Evolutionary conservation across 257 asterid species (phyloP).

Genomic region (Dorcoceras hygrometricum): DNA sequence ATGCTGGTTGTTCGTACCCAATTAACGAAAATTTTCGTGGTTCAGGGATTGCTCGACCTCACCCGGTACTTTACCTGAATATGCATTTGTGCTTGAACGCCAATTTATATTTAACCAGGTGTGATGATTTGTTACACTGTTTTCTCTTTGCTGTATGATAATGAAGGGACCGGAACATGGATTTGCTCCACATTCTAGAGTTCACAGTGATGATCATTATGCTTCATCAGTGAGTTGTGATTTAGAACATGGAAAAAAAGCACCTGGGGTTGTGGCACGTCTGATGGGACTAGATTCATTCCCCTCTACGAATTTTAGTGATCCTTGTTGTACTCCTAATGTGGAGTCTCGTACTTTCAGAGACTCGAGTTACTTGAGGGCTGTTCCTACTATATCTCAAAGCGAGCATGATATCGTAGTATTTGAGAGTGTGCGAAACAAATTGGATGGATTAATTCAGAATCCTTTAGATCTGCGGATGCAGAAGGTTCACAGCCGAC

Average conservation of each 20-base stretch:
- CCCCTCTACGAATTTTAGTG: slow-evolving; percentile 59
- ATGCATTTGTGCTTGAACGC: slow-evolving; percentile 1
- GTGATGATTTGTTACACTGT: slow-evolving; percentile 1
- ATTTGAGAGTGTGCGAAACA: slow-evolving; percentile 73
- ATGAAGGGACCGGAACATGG: slow-evolving; percentile 59
- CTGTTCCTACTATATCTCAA: slow-evolving; percentile 40
- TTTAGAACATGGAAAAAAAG: slow-evolving; percentile 50
- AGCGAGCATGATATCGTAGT: slow-evolving; percentile 73
- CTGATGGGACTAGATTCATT: slow-evolving; percentile 95
- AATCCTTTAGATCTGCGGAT: slow-evolving; percentile 68
- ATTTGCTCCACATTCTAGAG: slow-evolving; percentile 35
- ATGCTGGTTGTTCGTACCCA: slow-evolving; percentile 60
- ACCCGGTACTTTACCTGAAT: slow-evolving; percentile 21
- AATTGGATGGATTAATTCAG: slow-evolving; percentile 63
- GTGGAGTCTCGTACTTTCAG: slow-evolving; percentile 56
- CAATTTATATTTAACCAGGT: slow-evolving; percentile 19
- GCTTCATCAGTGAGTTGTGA: slow-evolving; percentile 63
- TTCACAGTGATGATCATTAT: slow-evolving; percentile 41
- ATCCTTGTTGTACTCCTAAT: slow-evolving; percentile 41
- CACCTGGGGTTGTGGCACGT: slow-evolving; percentile 98
- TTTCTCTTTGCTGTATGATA: slow-evolving; percentile 19
- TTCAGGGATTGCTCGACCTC: slow-evolving; percentile 44
- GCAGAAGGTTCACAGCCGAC: slow-evolving; percentile 63
- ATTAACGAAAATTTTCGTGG: slow-evolving; percentile 52
- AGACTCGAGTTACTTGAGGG: slow-evolving; percentile 49